A percentile compares a stretch with the other conserved stretches of the same genome.
These are phyloP conservation scores for Mucor sp. DNA, from an alignment of 371 early-diverging fungal species.

Conservation along the genomic window DNA sequence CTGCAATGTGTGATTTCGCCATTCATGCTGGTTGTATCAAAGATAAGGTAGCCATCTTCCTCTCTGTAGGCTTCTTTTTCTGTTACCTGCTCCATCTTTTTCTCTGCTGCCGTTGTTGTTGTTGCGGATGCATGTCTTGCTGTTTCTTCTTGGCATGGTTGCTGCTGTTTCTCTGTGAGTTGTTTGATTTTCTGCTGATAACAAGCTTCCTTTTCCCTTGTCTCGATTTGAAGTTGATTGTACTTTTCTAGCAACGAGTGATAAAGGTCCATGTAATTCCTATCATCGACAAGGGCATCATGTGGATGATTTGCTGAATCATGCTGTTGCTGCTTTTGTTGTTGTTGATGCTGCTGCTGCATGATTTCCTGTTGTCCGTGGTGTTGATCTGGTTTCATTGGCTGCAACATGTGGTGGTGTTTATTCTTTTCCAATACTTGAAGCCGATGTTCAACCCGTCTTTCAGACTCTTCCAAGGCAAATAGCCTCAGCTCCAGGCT, in stretches of 20 bases:
- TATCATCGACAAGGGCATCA: neutral
- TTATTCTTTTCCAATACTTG: neutral
- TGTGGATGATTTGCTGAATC: neutral
- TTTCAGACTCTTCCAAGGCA: conserved; percentile 15
- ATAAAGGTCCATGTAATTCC: neutral
- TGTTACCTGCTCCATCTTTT: neutral
- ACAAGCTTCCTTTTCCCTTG: conserved; percentile 8
- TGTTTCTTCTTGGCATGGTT: conserved; percentile 15
- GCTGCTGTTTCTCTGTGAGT: conserved; percentile 18
- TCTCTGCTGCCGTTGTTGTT: too few relatives aligned
- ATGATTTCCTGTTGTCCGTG: neutral
- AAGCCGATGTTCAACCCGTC: conserved; percentile 22
- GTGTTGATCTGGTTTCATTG: conserved; percentile 23
- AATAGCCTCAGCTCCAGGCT: conserved; percentile 9
- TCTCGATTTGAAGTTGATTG: conserved; percentile 8
- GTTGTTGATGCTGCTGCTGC: neutral
- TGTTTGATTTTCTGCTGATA: conserved; percentile 4
- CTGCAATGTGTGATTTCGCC: conserved; percentile 37
- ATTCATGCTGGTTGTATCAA: conserved; percentile 32
- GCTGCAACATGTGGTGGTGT: neutral
- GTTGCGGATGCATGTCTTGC: neutral
- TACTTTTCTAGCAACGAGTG: conserved; percentile 4
- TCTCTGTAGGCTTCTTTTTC: conserved; percentile 18
- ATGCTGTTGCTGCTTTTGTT: neutral
- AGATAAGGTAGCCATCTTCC: conserved; percentile 39